phyloP scores from a whole-genome alignment of 2,329 filamentous ascomycete species.

The Xylariaceae sp. region DNA sequence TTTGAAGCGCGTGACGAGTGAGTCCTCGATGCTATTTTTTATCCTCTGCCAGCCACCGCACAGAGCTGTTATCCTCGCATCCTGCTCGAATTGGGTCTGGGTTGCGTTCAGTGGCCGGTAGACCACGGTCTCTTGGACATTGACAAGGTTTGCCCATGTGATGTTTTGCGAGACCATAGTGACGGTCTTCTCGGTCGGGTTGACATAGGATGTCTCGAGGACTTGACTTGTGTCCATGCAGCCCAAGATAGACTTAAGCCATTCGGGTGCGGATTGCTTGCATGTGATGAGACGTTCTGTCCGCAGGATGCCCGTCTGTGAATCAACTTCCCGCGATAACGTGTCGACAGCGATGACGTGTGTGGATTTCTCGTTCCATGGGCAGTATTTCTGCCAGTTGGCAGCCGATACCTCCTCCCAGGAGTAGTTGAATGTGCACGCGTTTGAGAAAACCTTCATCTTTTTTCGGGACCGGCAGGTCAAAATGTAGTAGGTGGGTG shows the following conservation, averaged over 20 bases:
- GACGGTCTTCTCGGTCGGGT: constrained; percentile 81
- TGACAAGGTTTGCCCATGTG: constrained; percentile 89
- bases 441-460: constrained; percentile 97
- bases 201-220: constrained; percentile 95
- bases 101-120: constrained; percentile 70
- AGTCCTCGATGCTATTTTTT: constrained; percentile 94
- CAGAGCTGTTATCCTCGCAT: constrained; percentile 89
- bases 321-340: constrained; percentile 70
- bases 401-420: constrained; percentile 98
- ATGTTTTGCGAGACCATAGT: constrained; percentile 97
- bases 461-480: constrained; percentile 31
- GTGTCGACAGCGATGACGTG: constrained; percentile 97
- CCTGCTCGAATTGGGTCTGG: constrained; percentile 84
- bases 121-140: constrained; percentile 89
- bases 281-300: constrained; percentile 69
- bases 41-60: constrained; percentile 98
- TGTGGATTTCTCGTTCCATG: constrained; percentile 98
- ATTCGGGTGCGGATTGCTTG: constrained; percentile 72
- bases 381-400: constrained; percentile 99
- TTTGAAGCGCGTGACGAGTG: constrained; percentile 84
- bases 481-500: background rate
- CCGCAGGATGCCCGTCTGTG: constrained; percentile 64
- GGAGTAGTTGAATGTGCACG: constrained; percentile 92
- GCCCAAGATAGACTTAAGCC: constrained; percentile 82
- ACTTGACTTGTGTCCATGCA: constrained; percentile 83